phyloP scores from a whole-genome alignment of 495 filamentous ascomycete species.

The Penicillium mononematosum region DNA sequence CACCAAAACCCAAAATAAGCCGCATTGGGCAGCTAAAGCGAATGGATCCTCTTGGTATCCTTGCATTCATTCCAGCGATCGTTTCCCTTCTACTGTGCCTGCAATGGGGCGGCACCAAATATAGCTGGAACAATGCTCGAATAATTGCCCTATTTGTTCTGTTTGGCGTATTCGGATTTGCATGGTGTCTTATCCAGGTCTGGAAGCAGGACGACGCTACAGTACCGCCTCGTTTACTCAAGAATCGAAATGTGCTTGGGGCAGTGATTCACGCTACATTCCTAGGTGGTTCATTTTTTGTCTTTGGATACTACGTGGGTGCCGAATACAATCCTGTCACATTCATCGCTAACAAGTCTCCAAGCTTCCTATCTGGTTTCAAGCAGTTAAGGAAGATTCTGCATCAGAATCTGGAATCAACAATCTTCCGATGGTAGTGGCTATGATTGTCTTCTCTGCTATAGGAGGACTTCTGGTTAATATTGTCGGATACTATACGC shows the following conservation, averaged over 20 bases:
- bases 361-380: slow-evolving; percentile 86
- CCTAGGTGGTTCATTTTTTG: slow-evolving; percentile 63
- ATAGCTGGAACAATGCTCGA: slow-evolving; percentile 61
- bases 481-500: slow-evolving; percentile 70
- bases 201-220: slow-evolving; percentile 73
- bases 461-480: slow-evolving; percentile 59
- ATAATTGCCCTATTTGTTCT: slow-evolving; percentile 70
- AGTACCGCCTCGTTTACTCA: slow-evolving; percentile 69
- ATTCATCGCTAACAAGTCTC: slow-evolving; percentile 5
- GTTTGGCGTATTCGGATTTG: slow-evolving; percentile 58
- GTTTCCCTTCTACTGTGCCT: slow-evolving; percentile 72
- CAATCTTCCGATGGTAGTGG: slow-evolving; percentile 71
- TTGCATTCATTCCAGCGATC: slow-evolving; percentile 68
- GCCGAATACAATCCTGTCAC: neutral
- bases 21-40: slow-evolving; percentile 48
- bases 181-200: slow-evolving; percentile 66
- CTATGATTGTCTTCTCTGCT: slow-evolving; percentile 60
- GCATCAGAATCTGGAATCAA: slow-evolving; percentile 73
- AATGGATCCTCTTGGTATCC: slow-evolving; percentile 66
- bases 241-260: slow-evolving; percentile 63
- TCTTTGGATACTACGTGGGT: slow-evolving; percentile 57
- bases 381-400: slow-evolving; percentile 68
- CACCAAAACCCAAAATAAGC: slow-evolving; percentile 37
- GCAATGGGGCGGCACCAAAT: slow-evolving; percentile 78
- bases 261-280: slow-evolving; percentile 54